Percentiles rank a stretch among this genome's conserved stretches.
Evolutionary conservation across 345 rosid genomes (phyloP).

Genomic region (Populus pruinosa): DNA sequence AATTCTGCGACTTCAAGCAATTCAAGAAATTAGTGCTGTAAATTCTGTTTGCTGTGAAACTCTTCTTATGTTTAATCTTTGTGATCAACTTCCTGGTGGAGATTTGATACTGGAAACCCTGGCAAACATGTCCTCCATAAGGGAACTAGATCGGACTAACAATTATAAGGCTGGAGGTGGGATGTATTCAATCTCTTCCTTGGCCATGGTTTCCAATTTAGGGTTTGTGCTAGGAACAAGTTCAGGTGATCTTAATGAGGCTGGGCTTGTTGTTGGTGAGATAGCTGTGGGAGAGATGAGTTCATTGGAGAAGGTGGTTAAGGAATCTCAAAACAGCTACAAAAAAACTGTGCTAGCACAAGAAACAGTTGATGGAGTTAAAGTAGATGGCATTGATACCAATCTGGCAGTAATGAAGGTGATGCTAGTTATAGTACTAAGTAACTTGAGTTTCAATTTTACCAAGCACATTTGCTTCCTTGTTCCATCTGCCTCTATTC

Average conservation of each 20-base stretch:
- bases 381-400: slow-evolving; percentile 91
- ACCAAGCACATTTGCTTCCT: neutral
- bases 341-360: slow-evolving; percentile 72
- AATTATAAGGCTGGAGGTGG: slow-evolving; percentile 42
- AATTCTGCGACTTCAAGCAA: slow-evolving; percentile 73
- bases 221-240: slow-evolving; percentile 70
- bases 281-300: slow-evolving; percentile 82
- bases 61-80: slow-evolving; percentile 84
- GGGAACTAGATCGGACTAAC: slow-evolving; percentile 47
- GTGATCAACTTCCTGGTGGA: slow-evolving; percentile 96
- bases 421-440: slow-evolving; percentile 11
- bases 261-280: slow-evolving; percentile 71
- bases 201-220: slow-evolving; percentile 69
- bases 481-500: neutral
- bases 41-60: slow-evolving; percentile 37
- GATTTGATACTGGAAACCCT: slow-evolving; percentile 86
- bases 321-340: slow-evolving; percentile 73
- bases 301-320: slow-evolving; percentile 72
- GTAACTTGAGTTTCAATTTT: slow-evolving; percentile 6
- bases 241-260: slow-evolving; percentile 44
- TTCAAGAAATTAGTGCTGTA: slow-evolving; percentile 58
- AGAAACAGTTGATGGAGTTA: slow-evolving; percentile 84
- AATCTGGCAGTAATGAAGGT: slow-evolving; percentile 99
- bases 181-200: slow-evolving; percentile 71
- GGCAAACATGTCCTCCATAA: slow-evolving; percentile 58